phyloP scores from a whole-genome alignment of 106 monocot genomes.

The Dioscorea zingiberensis region DNA sequence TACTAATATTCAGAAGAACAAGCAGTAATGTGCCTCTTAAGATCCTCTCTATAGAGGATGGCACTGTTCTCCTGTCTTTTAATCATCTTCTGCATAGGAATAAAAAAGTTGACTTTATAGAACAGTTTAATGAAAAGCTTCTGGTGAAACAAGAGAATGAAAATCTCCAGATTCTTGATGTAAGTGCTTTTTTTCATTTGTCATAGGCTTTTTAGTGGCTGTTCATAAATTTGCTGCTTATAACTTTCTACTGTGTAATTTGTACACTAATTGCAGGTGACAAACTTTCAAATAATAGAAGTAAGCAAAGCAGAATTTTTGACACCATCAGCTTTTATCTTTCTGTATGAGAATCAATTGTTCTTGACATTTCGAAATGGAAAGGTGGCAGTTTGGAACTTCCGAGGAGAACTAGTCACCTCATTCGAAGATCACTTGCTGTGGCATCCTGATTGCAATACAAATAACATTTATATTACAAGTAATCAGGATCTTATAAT shows the following conservation, averaged over 20 bases:
- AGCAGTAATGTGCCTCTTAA: constrained; percentile 61
- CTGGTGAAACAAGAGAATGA: constrained; percentile 85
- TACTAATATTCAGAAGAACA: constrained; percentile 63
- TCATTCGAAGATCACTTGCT: constrained; percentile 82
- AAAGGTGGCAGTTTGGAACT: constrained; percentile 84
- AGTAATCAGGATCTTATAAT: constrained; percentile 81
- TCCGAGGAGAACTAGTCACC: constrained; percentile 72
- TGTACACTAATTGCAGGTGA: constrained; percentile 29
- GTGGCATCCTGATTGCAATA: constrained; percentile 90
- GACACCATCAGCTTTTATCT: constrained; percentile 87
- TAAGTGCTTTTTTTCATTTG: constrained; percentile 15
- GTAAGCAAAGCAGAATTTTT: constrained; percentile 77
- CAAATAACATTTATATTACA: constrained; percentile 83
- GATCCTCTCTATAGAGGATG: constrained; percentile 83
- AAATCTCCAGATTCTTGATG: constrained; percentile 84
- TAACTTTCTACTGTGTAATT: not conserved
- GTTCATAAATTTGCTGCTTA: not conserved
- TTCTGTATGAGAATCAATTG: constrained; percentile 76
- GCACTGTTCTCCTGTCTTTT: constrained; percentile 65
- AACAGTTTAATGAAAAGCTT: constrained; percentile 89
- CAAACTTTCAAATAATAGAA: constrained; percentile 52
- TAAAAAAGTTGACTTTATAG: constrained; percentile 77
- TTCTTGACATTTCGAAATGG: constrained; percentile 79
- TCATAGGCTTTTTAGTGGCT: not conserved
- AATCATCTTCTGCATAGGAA: constrained; percentile 75